Base-by-base conservation (phyloP, 1,284 basidiomycete species). In the Sporisorium iseilematis-ciliati region DNA sequence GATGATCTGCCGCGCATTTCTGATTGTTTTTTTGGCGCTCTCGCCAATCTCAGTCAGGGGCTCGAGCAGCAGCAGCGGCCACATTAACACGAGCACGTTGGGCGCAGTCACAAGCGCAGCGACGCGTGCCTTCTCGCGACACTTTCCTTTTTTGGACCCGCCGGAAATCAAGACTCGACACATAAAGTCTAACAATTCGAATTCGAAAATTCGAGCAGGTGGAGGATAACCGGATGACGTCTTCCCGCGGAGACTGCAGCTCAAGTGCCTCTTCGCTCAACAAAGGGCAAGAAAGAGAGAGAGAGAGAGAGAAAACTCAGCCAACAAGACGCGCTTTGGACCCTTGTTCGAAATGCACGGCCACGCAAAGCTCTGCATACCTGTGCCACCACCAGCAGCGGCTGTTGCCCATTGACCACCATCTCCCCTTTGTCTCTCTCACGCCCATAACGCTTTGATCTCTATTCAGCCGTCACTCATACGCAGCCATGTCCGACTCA, bases 401-500 rank as follows among this genome's bases (percentile, higher is more conserved):
- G 11, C 12, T 16, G 7, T 25, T 12, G 7, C 2, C 4, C 11
- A 16, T 20, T 18, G 41, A 42, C 29, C 31, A 55, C 63, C 62
- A 57, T 48, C 52, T 18, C 43, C 33, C 33, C 46, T 55, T 59
- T 50, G 33, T 49, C 31, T 33, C 31, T 41, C 40, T 8, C 33
- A 31, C 42, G 14, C 18, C 7, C 40, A 26, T 38, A 45, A 21
- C 35, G 14, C 29, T 40, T 41, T n/a, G 4, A 16, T 23, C 20
- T 14, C n/a, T 5, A 12, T 18, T 46, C 23, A 26, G 16, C 16
- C n/a, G n/a, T n/a, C n/a, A n/a, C 35, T 20, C 7, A 26, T 25
- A 7, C 11, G 11, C 38, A 31, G 64, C 26, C 64, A 76, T 76
- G 74, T 76, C 74, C 45, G 68, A 76, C 73, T 65, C 63, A 25